Evolutionary conservation across 176 grass and related monocot species (phyloP).

Genomic region (Tuctoria greenei): DNA sequence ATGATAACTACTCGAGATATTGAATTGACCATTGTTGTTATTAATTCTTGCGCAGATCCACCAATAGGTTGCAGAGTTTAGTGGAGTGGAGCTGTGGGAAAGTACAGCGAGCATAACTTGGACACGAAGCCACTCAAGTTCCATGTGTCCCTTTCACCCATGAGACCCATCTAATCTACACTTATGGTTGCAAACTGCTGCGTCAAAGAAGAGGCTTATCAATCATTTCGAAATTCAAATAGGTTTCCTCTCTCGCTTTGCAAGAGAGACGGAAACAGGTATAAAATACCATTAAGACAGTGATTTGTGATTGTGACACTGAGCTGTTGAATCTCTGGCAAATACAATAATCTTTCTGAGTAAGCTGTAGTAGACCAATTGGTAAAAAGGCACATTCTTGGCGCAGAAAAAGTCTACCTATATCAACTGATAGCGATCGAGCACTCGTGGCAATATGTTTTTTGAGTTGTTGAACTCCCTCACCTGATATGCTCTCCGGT

Average conservation of each 20-base stretch:
- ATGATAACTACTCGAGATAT: too few species aligned
- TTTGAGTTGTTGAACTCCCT: constrained; percentile 23
- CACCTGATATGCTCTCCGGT: constrained; percentile 19
- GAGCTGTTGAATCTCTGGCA: constrained; percentile 20
- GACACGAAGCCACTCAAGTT: constrained; percentile 62
- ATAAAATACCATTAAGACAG: constrained; percentile 25
- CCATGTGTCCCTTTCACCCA: constrained; percentile 23
- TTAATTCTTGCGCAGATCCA: constrained; percentile 16
- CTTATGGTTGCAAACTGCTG: constrained; percentile 20
- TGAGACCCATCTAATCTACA: constrained; percentile 16
- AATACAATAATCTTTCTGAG: constrained; percentile 21
- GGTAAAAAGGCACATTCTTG: constrained; percentile 18
- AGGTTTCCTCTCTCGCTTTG: constrained; percentile 19
- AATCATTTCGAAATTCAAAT: constrained; percentile 46
- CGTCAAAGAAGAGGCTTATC: constrained; percentile 5
- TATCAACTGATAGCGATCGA: constrained; percentile 3
- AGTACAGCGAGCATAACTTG: constrained; percentile 72
- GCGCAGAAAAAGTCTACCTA: background rate
- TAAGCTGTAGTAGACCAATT: constrained; percentile 33
- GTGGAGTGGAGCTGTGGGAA: constrained; percentile 62
- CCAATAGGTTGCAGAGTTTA: constrained; percentile 49
- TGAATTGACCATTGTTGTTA: constrained; percentile 37
- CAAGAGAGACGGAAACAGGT: constrained; percentile 10
- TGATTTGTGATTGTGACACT: constrained; percentile 28
- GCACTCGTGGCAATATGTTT: background rate